These are phyloP conservation scores for Stephania yunnanensis DNA, from an alignment of 164 flowering plant genomes.

Conservation along the genomic window DNA sequence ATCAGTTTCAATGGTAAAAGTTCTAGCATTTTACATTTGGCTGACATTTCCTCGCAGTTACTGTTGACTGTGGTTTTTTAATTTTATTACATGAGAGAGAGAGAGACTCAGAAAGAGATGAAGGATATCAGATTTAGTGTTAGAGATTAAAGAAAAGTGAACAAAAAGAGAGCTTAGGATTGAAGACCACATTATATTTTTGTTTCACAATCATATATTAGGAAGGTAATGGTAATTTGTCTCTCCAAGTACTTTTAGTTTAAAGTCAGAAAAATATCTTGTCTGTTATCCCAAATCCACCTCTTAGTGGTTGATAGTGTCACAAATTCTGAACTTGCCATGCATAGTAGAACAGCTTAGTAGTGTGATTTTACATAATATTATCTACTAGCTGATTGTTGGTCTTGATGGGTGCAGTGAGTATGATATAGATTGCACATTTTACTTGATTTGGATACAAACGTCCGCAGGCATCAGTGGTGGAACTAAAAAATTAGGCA, in stretches of 20 bases:
- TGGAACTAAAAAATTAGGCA: no score
- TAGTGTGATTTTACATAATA: no score
- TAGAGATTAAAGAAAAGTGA: not conserved
- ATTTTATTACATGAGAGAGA: not conserved
- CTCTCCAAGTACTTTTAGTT: no score
- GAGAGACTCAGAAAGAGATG: not conserved
- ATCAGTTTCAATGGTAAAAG: not conserved
- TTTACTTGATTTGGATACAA: not conserved
- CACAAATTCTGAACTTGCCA: no score
- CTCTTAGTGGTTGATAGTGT: no score
- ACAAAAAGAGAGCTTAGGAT: not conserved
- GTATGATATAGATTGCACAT: not conserved
- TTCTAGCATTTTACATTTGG: not conserved
- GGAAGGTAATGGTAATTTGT: not conserved
- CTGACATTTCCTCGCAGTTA: not conserved
- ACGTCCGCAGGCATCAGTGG: not conserved
- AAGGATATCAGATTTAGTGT: not conserved
- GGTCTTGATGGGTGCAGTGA: not conserved
- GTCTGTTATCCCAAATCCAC: no score
- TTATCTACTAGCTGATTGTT: not conserved
- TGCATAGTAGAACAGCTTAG: no score
- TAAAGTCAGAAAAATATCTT: no score
- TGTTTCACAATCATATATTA: not conserved
- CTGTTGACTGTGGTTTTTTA: not conserved
- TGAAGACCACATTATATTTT: not conserved